phyloP scores from a whole-genome alignment of 345 rosid genomes.

The Geranium rotundifolium region DNA sequence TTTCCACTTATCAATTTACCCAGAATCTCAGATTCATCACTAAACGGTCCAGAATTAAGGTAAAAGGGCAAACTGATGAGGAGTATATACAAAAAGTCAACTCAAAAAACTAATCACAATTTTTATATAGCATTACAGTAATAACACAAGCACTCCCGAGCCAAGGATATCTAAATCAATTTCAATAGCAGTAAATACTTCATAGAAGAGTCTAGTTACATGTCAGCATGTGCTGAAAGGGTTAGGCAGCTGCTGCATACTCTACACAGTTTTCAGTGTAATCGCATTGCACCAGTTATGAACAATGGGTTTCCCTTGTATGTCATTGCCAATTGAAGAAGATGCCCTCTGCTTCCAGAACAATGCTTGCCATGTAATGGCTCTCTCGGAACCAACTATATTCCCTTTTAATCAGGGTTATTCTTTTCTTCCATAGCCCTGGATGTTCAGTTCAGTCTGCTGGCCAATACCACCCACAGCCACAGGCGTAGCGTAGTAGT shows the following conservation, averaged over 20 bases:
- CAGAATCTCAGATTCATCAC: too few relatives aligned
- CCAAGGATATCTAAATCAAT: too few relatives aligned
- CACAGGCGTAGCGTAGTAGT: not conserved
- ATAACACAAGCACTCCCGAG: too few relatives aligned
- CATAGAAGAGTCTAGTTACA: conserved; percentile 31
- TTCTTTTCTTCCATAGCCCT: conserved; percentile 37
- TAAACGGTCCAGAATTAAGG: too few relatives aligned
- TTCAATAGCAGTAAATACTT: too few relatives aligned
- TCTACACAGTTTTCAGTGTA: conserved; percentile 19
- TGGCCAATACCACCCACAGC: conserved; percentile 17
- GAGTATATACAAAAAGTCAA: too few relatives aligned
- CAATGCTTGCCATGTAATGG: conserved; percentile 39
- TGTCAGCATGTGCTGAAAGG: conserved; percentile 44
- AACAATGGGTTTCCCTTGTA: conserved; percentile 8
- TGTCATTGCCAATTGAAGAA: conserved; percentile 2
- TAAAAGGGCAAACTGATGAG: too few relatives aligned
- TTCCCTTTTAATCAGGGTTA: conserved; percentile 25
- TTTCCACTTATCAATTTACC: too few relatives aligned
- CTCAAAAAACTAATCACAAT: too few relatives aligned
- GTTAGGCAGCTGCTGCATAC: conserved; percentile 15
- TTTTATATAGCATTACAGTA: too few relatives aligned
- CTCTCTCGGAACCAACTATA: conserved; percentile 14
- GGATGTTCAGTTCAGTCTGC: conserved; percentile 31
- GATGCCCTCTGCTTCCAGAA: conserved; percentile 8
- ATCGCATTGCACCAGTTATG: conserved; percentile 6